Evolutionary conservation across 768 basidiomycete species (phyloP), one percentile per base, ranked within the genome.

Genomic region (Hydnomerulius pinastri): DNA sequence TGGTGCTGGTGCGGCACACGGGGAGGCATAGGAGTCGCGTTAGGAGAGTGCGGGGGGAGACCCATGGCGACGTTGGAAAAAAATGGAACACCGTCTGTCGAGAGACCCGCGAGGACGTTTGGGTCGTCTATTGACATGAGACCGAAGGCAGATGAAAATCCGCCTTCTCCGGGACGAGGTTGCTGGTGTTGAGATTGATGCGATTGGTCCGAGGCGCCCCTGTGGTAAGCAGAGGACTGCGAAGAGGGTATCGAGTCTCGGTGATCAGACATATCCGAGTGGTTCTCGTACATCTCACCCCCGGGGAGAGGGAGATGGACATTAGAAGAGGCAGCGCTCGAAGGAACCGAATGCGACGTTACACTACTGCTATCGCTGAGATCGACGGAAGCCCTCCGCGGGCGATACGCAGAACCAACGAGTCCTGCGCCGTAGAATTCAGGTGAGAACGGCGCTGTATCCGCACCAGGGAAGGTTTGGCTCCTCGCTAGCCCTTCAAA

Each of bases 91-190:
- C 76, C 79, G 50, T 85, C 84, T 4, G 64, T 66, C 1, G 81
- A 66, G 41, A 88, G 72, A 2, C 84, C 79, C 0, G 86, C 82
- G 30, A 90, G 73, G 7, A 85, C 82, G 46, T 78, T 78, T 1
- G 83, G 80, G 60, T 91, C 89, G 49, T 90, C 88, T 43, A 92
- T 75, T 17, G 81, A 82, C 83, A 92, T 80, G 44, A 86, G 74
- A 7, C 86, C 89, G 62, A 92, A 90, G 1, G 83, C 85, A 20
- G 76, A 78, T 4, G 78, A 80, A 59, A 86, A 79, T 1, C 70
- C 74, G 23, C 70, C 73, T 50, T 78, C 74, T 17, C 62, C 55
- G 6, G 21, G 53, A 0, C 50, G 63, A 13, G 55, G 36, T 17
- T 54, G 64, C 17, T 55, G 58, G 17, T 37, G 24, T 23, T 48